phyloP scores from a whole-genome alignment of 1,284 basidiomycete genomes.

The Pascua sp. region DNA sequence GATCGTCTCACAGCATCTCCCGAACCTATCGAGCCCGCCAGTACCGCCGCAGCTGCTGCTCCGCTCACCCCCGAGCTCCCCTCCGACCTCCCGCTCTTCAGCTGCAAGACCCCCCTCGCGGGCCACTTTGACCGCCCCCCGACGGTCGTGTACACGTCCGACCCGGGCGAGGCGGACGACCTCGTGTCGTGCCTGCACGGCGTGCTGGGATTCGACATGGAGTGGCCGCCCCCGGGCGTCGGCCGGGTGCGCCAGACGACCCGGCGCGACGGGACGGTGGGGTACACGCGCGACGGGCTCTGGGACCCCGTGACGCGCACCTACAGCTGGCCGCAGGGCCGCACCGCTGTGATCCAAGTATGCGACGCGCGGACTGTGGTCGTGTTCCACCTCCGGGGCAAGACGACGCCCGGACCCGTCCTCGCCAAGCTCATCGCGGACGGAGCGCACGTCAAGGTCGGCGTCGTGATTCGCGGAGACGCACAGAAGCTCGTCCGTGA shows the following conservation, averaged over 20 bases:
- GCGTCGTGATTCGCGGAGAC: slow-evolving; percentile 46
- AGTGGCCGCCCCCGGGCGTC: slow-evolving; percentile 36
- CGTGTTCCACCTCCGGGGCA: slow-evolving; percentile 40
- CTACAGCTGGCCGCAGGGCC: slow-evolving; percentile 25
- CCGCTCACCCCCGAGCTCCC: not conserved
- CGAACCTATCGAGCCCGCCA: not conserved
- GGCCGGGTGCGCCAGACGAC: not conserved
- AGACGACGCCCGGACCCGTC: slow-evolving; percentile 6
- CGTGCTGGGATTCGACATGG: slow-evolving; percentile 41
- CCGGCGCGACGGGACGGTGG: not conserved
- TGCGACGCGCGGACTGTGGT: slow-evolving; percentile 44
- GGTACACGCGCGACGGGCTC: slow-evolving; percentile 1
- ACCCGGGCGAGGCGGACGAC: slow-evolving; percentile 32
- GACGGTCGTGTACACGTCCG: slow-evolving; percentile 34
- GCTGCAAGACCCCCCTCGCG: slow-evolving; percentile 10
- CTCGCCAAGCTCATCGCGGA: slow-evolving; percentile 39
- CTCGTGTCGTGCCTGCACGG: slow-evolving; percentile 34
- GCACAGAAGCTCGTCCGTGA: slow-evolving; percentile 46
- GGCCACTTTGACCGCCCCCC: slow-evolving; percentile 12
- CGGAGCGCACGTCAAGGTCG: slow-evolving; percentile 38
- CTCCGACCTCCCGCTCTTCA: slow-evolving; percentile 25
- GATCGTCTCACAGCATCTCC: not conserved
- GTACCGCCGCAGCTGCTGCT: not conserved
- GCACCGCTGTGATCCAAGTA: slow-evolving; percentile 47
- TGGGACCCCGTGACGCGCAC: slow-evolving; percentile 15